These are phyloP conservation scores for Saccharum hybrid DNA, from an alignment of 202 grass and related monocot genomes.

Conservation along the genomic window DNA sequence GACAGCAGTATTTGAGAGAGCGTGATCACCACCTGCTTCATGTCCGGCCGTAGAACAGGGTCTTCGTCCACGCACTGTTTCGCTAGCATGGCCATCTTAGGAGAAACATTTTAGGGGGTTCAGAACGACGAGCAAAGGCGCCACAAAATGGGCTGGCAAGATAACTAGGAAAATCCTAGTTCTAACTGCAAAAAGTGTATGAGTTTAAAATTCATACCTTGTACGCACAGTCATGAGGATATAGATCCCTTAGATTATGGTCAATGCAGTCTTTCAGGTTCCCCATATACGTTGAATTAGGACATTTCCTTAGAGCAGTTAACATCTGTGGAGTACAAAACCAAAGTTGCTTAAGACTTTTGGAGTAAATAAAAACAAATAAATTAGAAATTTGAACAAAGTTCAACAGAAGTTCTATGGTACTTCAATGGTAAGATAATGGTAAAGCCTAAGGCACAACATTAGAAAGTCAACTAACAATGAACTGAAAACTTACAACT, in stretches of 20 bases:
- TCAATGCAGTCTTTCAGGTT: constrained; percentile 80
- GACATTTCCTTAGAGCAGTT: constrained; percentile 71
- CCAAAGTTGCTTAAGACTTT: constrained; percentile 38
- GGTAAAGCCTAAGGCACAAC: background rate
- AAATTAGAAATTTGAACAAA: constrained; percentile 29
- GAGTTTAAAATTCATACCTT: constrained; percentile 60
- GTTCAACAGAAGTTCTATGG: background rate
- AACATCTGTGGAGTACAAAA: constrained; percentile 74
- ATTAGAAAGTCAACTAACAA: constrained; percentile 14
- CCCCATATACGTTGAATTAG: constrained; percentile 66
- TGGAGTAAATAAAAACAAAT: constrained; percentile 5
- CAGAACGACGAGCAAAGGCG: constrained; percentile 9
- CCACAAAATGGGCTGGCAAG: constrained; percentile 14
- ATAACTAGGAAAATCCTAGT: background rate
- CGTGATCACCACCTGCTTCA: constrained; percentile 96
- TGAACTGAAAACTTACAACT: constrained; percentile 70
- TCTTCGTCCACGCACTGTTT: constrained; percentile 97
- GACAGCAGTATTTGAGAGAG: constrained; percentile 94
- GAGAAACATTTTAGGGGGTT: constrained; percentile 5
- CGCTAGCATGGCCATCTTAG: constrained; percentile 80
- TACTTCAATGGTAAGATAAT: background rate
- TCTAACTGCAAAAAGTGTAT: background rate
- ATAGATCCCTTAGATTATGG: constrained; percentile 73
- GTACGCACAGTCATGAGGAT: constrained; percentile 87
- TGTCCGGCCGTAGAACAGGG: constrained; percentile 87